These are phyloP conservation scores for Hapsidospora chrysogenum DNA, from an alignment of 495 filamentous ascomycete genomes.

Conservation along the genomic window DNA sequence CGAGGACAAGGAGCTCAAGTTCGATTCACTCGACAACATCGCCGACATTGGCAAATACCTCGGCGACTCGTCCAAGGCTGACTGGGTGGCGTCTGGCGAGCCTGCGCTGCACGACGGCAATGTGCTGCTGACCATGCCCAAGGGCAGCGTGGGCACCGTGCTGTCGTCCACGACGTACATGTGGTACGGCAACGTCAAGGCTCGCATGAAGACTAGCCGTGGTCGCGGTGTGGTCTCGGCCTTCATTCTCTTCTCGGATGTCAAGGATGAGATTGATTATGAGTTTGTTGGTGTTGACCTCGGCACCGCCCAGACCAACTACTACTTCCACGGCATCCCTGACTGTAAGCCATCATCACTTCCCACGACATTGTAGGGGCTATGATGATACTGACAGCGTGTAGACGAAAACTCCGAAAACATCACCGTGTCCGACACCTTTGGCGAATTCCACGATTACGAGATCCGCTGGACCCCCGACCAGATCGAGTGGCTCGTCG, in stretches of 20 bases:
- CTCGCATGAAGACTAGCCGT: conserved; percentile 69
- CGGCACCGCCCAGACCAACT: conserved; percentile 73
- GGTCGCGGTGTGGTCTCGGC: conserved; percentile 83
- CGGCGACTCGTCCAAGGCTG: conserved; percentile 55
- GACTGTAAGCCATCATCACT: conserved; percentile 54
- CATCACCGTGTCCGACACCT: conserved; percentile 52
- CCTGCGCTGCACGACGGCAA: conserved; percentile 44
- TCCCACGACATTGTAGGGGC: neutral
- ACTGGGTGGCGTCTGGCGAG: conserved; percentile 79
- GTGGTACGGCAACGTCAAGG: conserved; percentile 92
- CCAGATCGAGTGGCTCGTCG: conserved; percentile 66
- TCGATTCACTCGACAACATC: conserved; percentile 52
- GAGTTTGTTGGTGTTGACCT: conserved; percentile 82
- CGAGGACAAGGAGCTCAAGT: conserved; percentile 51
- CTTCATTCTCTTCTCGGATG: conserved; percentile 86
- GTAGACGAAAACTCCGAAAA: conserved; percentile 63
- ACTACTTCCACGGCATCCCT: conserved; percentile 87
- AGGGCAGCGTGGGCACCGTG: conserved; percentile 68
- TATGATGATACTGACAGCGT: neutral
- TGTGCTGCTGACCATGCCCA: conserved; percentile 75
- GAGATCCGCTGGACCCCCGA: conserved; percentile 89
- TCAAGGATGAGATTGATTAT: conserved; percentile 96
- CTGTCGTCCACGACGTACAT: conserved; percentile 78
- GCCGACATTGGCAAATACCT: conserved; percentile 62
- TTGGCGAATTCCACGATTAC: conserved; percentile 71